Base-by-base conservation (phyloP, 345 rosid genomes). In the Leavenworthia alabamica region DNA sequence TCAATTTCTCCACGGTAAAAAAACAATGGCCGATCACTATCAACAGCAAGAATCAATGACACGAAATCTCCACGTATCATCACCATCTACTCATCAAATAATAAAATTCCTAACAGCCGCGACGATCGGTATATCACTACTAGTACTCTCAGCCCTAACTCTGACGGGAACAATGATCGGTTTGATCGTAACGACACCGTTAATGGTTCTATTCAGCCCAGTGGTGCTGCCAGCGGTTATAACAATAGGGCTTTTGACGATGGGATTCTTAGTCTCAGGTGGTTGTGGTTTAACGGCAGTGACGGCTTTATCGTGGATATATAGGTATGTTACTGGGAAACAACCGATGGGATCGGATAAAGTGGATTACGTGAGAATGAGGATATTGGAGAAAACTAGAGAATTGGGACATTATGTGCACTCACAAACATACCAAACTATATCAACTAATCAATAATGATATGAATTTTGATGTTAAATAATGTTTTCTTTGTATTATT, bases 301-400 rank as follows among this genome's bases (percentile, higher is more conserved):
- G 23, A 64, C 80, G 47, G 61, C 80, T 13, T 22, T 85, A 14
- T 15, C 83, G 31, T 90, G 96, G 97, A 73, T 83, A n/a, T 85
- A 85, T 65, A 73, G 57, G 11, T 88, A 78, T 41, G 58, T 74
- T n/a, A 66, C 74, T 0, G 90, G 90, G 16, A 80, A 81, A 62
- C 90, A 77, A 12, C 96, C 89, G 3, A 47, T 44, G 22, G 89
- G 90, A 5, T 81, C 87, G 1, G 89, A 83, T 28, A 73, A 71
- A 71, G 67, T 90, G 46, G 93, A 83, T 29, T 63, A 75, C 10
- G 83, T 82, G 4, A 65, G 84, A 0, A 45, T 75, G 63, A 77
- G 66, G 43, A 56, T 79, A 71, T 72, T 63, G 60, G 80, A 82
- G 31, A 80, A 67, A 68, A 89, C 85, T 0, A 77, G 63, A 66